Base-by-base conservation (phyloP, 371 early-diverging fungal species). In the Capniomyces stellatus region DNA sequence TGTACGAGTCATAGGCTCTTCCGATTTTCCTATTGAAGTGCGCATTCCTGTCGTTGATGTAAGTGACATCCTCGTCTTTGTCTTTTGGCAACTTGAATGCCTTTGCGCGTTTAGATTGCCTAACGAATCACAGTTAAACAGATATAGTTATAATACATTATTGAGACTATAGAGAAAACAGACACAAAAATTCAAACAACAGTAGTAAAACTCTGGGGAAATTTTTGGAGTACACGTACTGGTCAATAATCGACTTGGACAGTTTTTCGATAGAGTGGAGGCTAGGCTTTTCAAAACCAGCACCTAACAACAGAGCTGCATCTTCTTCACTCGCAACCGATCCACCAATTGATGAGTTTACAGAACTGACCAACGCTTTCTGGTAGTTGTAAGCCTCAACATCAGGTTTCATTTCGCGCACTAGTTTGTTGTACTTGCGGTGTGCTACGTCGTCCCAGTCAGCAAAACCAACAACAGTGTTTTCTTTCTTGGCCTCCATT, bases 41-140 rank as follows among this genome's bases (percentile, higher is more conserved):
- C 57, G 82, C 84, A 66, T 96, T 96, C 69, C 87, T 76, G 54
- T 94, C 92, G 63, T 94, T 94, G 74, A 96, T 94, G 69, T 88
- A 93, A 19, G 90, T 87, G 54, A 96, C 86, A 54, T 89, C 89
- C 25, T 86, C 93, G 56, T 73, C 54, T 73, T 66, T 43, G 83
- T 77, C 56, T 82, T 76, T 58, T 57, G 54, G 42, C 49, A 46
- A 27, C 52, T 41, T 52, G 10, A 52, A 23, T 61, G 52, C 10
- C 21, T 48, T 42, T 40, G 23, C 25, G n/a, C 44, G 42, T 19
- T 27, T 31, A 13, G 8, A 29, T 61, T 54, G 0, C 22, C 49
- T 43, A 53, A 22, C 23, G 43, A 15, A n/a, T 54, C 19, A 61
- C 50, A 21, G 57, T 22, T 28, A 42, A 47, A 52, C 39, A 39